A percentile compares a stretch with the other conserved stretches of the same genome.
These are phyloP conservation scores for Ogataea wickerhamii DNA, from an alignment of 805 yeast genomes.

Conservation along the genomic window DNA sequence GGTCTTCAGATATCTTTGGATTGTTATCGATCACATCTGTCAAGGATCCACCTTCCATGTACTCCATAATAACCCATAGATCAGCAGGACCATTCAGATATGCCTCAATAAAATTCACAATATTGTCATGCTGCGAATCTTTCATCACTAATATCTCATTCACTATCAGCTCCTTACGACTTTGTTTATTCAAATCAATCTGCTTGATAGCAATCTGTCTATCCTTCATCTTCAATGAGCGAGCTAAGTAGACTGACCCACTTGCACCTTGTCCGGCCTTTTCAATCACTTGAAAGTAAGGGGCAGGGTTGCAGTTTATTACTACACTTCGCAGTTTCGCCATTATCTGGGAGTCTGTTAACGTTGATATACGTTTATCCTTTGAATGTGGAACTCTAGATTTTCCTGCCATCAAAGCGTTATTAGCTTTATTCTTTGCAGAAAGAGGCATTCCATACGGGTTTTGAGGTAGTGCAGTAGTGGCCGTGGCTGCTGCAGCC, in stretches of 20 bases:
- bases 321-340: conserved; percentile 80
- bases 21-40: conserved; percentile 95
- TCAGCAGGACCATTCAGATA: conserved; percentile 76
- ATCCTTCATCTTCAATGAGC: conserved; percentile 46
- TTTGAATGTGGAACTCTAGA: conserved; percentile 15
- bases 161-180: conserved; percentile 90
- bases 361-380: conserved; percentile 52
- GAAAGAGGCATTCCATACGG: conserved; percentile 24
- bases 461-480: conserved; percentile 12
- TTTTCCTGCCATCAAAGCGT: conserved; percentile 20
- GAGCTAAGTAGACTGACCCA: conserved; percentile 91
- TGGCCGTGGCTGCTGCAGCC: conserved; percentile 36
- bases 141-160: conserved; percentile 97
- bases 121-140: conserved; percentile 89
- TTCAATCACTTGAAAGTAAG: conserved; percentile 69
- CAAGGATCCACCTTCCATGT: conserved; percentile 97
- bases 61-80: conserved; percentile 99
- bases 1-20: conserved; percentile 72
- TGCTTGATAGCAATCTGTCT: conserved; percentile 91
- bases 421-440: conserved; percentile 26
- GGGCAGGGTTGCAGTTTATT: conserved; percentile 79
- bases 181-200: conserved; percentile 88
- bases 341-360: conserved; percentile 87
- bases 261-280: conserved; percentile 98
- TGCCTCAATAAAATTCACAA: conserved; percentile 91